phyloP scores from a whole-genome alignment of 2,329 filamentous ascomycete genomes.

The Mycocentrospora acerina region DNA sequence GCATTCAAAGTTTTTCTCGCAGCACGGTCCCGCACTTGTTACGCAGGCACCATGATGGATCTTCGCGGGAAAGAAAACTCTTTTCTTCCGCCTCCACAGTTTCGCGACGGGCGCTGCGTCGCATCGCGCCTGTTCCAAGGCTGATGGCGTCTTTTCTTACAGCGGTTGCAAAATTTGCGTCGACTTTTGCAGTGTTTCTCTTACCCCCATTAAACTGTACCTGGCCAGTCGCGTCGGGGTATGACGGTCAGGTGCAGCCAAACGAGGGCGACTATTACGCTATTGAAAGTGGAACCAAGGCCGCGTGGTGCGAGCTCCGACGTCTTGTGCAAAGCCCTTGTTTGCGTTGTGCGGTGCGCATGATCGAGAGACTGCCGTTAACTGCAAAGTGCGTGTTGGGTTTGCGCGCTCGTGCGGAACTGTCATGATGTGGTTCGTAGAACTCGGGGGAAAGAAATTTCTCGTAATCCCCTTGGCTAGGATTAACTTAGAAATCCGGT shows the following conservation, averaged over 20 bases:
- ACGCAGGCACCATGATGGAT: conserved; percentile 11
- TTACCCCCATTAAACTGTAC: conserved; percentile 27
- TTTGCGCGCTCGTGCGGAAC: conserved; percentile 20
- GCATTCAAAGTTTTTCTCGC: not conserved
- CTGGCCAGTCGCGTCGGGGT: conserved; percentile 11
- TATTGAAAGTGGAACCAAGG: conserved; percentile 22
- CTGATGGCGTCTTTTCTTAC: conserved; percentile 21
- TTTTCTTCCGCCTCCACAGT: conserved; percentile 25
- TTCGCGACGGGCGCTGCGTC: conserved; percentile 14
- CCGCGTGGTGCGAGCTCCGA: conserved; percentile 7
- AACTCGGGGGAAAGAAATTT: conserved; percentile 28
- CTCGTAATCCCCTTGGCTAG: conserved; percentile 6
- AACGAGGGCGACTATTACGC: conserved; percentile 31
- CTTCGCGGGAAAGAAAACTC: conserved; percentile 16
- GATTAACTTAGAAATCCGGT: not conserved
- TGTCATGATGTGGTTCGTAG: conserved; percentile 24
- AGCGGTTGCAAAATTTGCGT: conserved; percentile 23
- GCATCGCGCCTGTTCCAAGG: conserved; percentile 13
- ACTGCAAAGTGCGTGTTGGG: conserved; percentile 43
- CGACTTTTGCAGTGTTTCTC: conserved; percentile 23
- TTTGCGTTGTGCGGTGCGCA: conserved; percentile 28
- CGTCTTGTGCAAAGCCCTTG: conserved; percentile 20
- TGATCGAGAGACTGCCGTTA: conserved; percentile 44
- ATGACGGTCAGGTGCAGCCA: conserved; percentile 26
- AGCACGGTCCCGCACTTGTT: too few species aligned